Evolutionary conservation across 2,329 filamentous ascomycete genomes (phyloP), one percentile per base, ranked within the genome.

Genomic region (Canariomyces notabilis): DNA sequence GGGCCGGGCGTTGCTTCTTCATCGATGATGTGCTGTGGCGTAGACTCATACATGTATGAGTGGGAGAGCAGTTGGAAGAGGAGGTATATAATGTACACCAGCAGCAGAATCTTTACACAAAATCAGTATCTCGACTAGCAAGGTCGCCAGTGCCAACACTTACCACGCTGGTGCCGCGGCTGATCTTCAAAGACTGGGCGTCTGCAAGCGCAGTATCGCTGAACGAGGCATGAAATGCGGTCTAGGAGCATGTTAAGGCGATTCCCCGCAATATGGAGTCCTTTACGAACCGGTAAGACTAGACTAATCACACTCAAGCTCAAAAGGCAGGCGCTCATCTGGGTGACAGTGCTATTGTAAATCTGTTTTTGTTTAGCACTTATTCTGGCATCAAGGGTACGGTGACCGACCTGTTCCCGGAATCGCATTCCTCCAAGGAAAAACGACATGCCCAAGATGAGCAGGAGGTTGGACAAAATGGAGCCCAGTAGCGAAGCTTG

Each of bases 241-340:
- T 95, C 75, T 86, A 16, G 5, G 22, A 7, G 11, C 7, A 5
- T n/a, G 42, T 56, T 35, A 51, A 38, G 9, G 14, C 6, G 21
- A 9, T 21, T n/a, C 3, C 36, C 26, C 36, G 77, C 15, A 12
- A 23, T 69, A 32, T n/a, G 12, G 5, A 18, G n/a, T 4, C 1
- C 9, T 5, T 2, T 9, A 67, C 79, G 57, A 67, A 86, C 84
- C 1, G 90, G 89, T 11, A 96, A 69, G 20, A 95, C 77, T 18
- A 95, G 73, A 71, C 89, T 95, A 67, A 88, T 90, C 50, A 95
- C 90, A 61, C 87, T 90, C 66, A 95, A 67, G 72, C 88, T 94
- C 57, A 96, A 78, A 57, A 96, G 74, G 69, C 89, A 95, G 42
- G 90, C 90, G 63, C 89, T 95, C 88, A 95, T 95, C 64, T 96